Conservation (phyloP, 495 filamentous ascomycete species). For the Penicillium diatomitis region DNA sequence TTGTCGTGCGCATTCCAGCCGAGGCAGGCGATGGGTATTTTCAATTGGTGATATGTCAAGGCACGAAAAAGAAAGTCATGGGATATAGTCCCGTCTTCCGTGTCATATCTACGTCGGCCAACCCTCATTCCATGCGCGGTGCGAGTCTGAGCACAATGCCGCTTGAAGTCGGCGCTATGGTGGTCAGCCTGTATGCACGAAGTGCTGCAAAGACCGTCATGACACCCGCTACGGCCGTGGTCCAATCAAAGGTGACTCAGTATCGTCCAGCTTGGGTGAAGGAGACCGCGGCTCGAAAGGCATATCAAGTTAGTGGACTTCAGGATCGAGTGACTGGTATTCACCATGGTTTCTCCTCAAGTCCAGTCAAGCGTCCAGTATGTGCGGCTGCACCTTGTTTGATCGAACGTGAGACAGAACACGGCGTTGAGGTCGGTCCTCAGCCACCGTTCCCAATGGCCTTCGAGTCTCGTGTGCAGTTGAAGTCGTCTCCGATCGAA, state of each 20-base stretch:
- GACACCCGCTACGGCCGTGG: conserved; percentile 37
- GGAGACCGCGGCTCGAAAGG: conserved; percentile 32
- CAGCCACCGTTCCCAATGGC: conserved; percentile 48
- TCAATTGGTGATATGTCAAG: conserved; percentile 51
- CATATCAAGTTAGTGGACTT: conserved; percentile 29
- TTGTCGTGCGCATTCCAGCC: conserved; percentile 52
- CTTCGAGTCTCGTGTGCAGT: conserved; percentile 32
- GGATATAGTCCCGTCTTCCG: conserved; percentile 58
- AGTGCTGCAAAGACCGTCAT: conserved; percentile 36
- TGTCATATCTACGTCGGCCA: conserved; percentile 49
- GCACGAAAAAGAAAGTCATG: conserved; percentile 43
- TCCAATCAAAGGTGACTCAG: conserved; percentile 26
- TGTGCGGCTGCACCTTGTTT: conserved; percentile 10
- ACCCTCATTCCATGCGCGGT: conserved; percentile 50
- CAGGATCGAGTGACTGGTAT: conserved; percentile 23
- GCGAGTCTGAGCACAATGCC: conserved; percentile 56
- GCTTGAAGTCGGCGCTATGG: conserved; percentile 53
- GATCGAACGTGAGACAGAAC: conserved; percentile 3
- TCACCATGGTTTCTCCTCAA: conserved; percentile 10
- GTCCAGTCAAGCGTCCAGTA: conserved; percentile 6
- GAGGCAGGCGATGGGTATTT: conserved; percentile 58
- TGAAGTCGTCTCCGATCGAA: no score
- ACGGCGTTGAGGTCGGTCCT: conserved; percentile 39
- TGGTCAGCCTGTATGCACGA: conserved; percentile 43
- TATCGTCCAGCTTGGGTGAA: conserved; percentile 32